phyloP scores from a whole-genome alignment of 73 alveolate species.

The Symbiodinium natans region DNA sequence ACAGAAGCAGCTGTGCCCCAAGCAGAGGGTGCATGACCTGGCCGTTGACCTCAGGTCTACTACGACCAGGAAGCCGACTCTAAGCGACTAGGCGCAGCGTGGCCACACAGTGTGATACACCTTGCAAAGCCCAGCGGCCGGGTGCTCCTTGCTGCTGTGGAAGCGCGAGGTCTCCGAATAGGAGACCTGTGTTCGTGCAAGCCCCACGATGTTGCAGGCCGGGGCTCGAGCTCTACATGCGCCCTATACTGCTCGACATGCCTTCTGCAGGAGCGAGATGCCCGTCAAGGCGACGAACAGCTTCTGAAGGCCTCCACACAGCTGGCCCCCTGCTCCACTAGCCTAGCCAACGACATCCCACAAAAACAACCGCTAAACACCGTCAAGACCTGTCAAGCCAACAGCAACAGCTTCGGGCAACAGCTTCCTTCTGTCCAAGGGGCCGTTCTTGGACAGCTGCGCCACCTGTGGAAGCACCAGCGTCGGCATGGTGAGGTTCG shows the following conservation, averaged over 20 bases:
- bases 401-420: not conserved
- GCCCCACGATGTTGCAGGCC: too few species aligned
- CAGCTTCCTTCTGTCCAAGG: not conserved
- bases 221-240: too few species aligned
- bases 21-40: slow-evolving; percentile 36
- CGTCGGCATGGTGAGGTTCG: slow-evolving; percentile 69
- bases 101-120: too few species aligned
- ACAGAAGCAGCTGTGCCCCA: too few species aligned
- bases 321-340: too few species aligned
- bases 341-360: too few species aligned
- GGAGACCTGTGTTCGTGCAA: not conserved
- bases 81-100: too few species aligned
- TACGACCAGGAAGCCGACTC: too few species aligned
- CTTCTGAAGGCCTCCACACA: slow-evolving; percentile 38
- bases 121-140: not conserved
- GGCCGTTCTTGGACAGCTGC: not conserved
- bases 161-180: slow-evolving; percentile 64
- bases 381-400: too few species aligned
- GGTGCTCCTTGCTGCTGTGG: slow-evolving; percentile 72
- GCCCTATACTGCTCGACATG: not conserved
- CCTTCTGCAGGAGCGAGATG: slow-evolving; percentile 45
- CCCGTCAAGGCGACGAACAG: slow-evolving; percentile 41
- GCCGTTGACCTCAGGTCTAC: slow-evolving; percentile 11
- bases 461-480: slow-evolving; percentile 61
- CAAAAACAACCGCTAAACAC: too few species aligned